Conservation (phyloP, 345 rosid genomes). For the Salix suchowensis region DNA sequence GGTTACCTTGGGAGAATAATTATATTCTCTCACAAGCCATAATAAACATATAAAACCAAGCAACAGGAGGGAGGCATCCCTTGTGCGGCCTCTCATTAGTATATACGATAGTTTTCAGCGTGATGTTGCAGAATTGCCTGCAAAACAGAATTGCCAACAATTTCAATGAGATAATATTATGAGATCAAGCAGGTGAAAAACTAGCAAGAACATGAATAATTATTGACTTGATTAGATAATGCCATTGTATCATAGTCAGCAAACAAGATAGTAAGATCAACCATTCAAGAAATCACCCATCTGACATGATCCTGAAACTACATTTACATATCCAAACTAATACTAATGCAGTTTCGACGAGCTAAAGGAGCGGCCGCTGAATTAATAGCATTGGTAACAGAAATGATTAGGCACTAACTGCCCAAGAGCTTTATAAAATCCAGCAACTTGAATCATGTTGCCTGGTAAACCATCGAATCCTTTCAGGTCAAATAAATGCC, state of each 20-base stretch:
- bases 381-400: neutral
- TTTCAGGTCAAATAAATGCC: neutral
- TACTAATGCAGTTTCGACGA: neutral
- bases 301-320: neutral
- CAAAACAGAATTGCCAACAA: neutral
- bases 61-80: neutral
- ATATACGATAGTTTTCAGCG: conserved; percentile 33
- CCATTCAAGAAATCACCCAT: neutral
- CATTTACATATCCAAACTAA: neutral
- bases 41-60: neutral
- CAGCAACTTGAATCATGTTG: neutral
- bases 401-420: neutral
- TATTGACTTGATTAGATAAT: neutral
- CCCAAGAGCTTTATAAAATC: neutral
- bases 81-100: conserved; percentile 7
- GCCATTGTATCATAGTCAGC: neutral
- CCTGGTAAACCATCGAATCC: neutral
- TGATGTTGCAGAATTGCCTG: conserved; percentile 37
- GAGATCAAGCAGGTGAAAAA: neutral
- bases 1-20: conserved; percentile 10
- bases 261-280: neutral
- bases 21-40: conserved; percentile 12
- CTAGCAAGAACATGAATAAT: neutral
- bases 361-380: neutral
- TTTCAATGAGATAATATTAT: neutral